A percentile compares a stretch with the other conserved stretches of the same genome.
Conservation (phyloP, 192 early-diverging fungal genomes). For the Backusella tuberculispora region DNA sequence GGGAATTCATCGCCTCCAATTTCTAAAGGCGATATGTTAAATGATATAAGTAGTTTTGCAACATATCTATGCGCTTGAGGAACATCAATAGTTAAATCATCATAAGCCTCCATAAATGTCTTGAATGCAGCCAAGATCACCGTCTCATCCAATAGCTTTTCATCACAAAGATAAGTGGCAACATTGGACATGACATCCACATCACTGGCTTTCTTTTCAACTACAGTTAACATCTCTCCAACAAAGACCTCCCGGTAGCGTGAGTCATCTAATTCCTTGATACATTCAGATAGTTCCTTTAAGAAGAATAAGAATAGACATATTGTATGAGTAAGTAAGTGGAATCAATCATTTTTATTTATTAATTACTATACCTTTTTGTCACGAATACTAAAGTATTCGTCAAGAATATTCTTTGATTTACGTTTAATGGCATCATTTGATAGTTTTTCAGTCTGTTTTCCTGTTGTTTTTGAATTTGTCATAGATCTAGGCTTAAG, state of each 20-base stretch:
- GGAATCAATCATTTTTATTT: not conserved
- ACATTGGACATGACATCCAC: conserved; percentile 19
- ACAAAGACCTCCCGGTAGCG: conserved; percentile 21
- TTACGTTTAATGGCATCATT: conserved; percentile 33
- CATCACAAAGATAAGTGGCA: conserved; percentile 10
- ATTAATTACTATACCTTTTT: conserved; percentile 10
- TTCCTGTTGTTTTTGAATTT: not conserved
- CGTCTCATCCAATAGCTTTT: conserved; percentile 18
- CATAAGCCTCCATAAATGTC: conserved; percentile 36
- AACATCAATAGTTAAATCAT: conserved; percentile 45
- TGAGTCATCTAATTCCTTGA: conserved; percentile 27
- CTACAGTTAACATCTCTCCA: conserved; percentile 23
- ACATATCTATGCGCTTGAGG: conserved; percentile 43
- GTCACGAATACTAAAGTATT: conserved; percentile 39
- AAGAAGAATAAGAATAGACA: not conserved
- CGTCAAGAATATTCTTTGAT: conserved; percentile 41
- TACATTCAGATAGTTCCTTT: conserved; percentile 31
- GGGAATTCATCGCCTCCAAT: not conserved
- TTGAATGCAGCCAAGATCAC: conserved; percentile 27
- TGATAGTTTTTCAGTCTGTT: not conserved
- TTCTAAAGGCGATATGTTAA: not conserved
- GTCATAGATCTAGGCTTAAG: conserved; percentile 8
- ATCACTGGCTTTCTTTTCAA: conserved; percentile 34
- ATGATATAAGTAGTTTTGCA: not conserved
- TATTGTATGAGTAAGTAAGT: not conserved